Percentiles rank a stretch among this genome's conserved stretches.
phyloP scores from a whole-genome alignment of 176 grass and related monocot genomes.

The Phyllostachys edulis region DNA sequence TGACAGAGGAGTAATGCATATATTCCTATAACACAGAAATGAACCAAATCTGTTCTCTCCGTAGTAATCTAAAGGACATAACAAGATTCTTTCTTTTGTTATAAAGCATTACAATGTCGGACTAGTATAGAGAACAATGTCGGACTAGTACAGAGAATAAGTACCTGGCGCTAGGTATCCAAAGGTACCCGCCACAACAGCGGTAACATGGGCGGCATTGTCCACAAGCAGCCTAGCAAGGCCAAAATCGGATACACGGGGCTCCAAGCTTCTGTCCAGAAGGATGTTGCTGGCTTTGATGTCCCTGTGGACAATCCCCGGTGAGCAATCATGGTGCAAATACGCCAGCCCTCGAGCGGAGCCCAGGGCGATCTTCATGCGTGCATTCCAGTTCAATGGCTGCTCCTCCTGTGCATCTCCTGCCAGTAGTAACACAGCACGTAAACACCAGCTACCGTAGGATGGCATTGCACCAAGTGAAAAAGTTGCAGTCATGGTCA shows the following conservation, averaged over 20 bases:
- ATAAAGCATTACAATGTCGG: neutral
- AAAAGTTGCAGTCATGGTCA: neutral
- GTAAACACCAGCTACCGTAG: neutral
- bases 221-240: slow-evolving; percentile 84
- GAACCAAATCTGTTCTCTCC: neutral
- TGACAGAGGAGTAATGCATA: neutral
- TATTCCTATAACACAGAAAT: neutral
- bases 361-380: slow-evolving; percentile 90
- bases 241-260: slow-evolving; percentile 86
- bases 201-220: slow-evolving; percentile 65
- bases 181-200: slow-evolving; percentile 87
- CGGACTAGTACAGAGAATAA: neutral
- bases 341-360: slow-evolving; percentile 82
- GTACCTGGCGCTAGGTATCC: slow-evolving; percentile 92
- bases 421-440: slow-evolving; percentile 13
- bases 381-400: slow-evolving; percentile 89
- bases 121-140: neutral
- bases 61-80: neutral
- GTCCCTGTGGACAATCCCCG: slow-evolving; percentile 82
- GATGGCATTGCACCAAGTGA: neutral
- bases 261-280: slow-evolving; percentile 82
- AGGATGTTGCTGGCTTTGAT: slow-evolving; percentile 98
- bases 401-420: slow-evolving; percentile 76
- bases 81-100: neutral
- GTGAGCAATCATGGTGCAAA: slow-evolving; percentile 90